Conservation (phyloP, 2,329 filamentous ascomycete genomes). For the Aureobasidium melanogenum region DNA sequence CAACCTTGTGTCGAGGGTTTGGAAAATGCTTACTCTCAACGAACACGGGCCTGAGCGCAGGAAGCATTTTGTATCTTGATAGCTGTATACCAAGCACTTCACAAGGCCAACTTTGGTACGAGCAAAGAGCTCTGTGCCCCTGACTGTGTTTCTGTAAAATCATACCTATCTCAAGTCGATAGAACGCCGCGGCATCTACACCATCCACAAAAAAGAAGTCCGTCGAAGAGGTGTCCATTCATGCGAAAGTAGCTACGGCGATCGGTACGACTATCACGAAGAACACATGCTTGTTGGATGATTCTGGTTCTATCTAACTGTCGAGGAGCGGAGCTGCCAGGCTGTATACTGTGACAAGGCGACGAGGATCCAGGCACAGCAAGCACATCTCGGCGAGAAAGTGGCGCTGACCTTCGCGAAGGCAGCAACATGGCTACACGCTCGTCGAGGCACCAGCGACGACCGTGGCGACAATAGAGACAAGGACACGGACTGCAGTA, state of each 20-base stretch:
- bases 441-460: not conserved
- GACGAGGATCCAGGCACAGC: not conserved
- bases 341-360: not conserved
- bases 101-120: not conserved
- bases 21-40: not conserved
- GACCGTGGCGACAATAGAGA: not conserved
- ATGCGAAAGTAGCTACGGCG: not conserved
- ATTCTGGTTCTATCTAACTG: not conserved
- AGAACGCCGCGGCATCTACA: too few species aligned
- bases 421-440: not conserved
- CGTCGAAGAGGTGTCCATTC: not conserved
- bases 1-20: not conserved
- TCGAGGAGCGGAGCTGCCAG: not conserved
- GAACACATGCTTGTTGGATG: not conserved
- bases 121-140: not conserved
- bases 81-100: not conserved
- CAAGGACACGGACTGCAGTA: not conserved
- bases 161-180: not conserved
- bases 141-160: not conserved
- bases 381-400: not conserved
- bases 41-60: not conserved
- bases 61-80: not conserved
- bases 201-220: not conserved
- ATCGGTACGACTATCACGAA: not conserved
- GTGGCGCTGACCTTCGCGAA: not conserved